Conservation (phyloP, 352 stramenopile species). For the Globisporangium solare region DNA sequence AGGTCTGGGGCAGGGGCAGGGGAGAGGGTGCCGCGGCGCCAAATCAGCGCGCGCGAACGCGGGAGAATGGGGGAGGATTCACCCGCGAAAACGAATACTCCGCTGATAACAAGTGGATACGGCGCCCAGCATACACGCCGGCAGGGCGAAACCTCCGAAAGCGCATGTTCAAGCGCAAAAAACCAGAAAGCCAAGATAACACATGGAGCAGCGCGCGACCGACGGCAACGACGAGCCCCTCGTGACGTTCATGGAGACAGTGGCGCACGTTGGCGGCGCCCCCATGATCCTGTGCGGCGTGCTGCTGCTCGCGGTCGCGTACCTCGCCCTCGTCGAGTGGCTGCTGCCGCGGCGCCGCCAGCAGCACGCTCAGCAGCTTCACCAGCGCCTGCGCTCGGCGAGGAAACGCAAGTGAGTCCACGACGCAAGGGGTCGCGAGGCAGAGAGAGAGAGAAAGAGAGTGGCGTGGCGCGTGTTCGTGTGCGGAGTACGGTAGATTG, state of each 20-base stretch:
- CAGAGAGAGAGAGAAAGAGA: no score
- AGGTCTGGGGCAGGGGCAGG: conserved; percentile 45
- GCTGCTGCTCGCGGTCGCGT: conserved; percentile 28
- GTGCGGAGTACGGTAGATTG: no score
- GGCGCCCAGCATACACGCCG: not conserved
- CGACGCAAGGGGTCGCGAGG: not conserved
- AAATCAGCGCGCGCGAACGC: not conserved
- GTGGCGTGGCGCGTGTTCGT: not conserved
- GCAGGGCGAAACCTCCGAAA: conserved; percentile 14
- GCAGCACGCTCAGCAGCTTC: not conserved
- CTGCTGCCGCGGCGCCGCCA: conserved; percentile 28
- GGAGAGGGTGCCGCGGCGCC: conserved; percentile 11
- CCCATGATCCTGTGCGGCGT: conserved; percentile 21
- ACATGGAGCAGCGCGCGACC: not conserved
- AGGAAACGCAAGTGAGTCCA: conserved; percentile 10
- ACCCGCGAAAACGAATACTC: conserved; percentile 11
- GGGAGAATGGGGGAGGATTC: not conserved
- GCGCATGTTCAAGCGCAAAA: conserved; percentile 10
- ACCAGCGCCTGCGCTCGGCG: not conserved
- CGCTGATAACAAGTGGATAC: not conserved
- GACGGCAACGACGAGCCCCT: not conserved
- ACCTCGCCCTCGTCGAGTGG: conserved; percentile 44
- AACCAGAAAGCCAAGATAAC: not conserved
- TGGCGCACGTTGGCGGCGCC: conserved; percentile 36
- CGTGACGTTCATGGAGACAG: conserved; percentile 40